Base-by-base conservation (phyloP, 306 rosid genomes). In the Trichosanthes truncata region DNA sequence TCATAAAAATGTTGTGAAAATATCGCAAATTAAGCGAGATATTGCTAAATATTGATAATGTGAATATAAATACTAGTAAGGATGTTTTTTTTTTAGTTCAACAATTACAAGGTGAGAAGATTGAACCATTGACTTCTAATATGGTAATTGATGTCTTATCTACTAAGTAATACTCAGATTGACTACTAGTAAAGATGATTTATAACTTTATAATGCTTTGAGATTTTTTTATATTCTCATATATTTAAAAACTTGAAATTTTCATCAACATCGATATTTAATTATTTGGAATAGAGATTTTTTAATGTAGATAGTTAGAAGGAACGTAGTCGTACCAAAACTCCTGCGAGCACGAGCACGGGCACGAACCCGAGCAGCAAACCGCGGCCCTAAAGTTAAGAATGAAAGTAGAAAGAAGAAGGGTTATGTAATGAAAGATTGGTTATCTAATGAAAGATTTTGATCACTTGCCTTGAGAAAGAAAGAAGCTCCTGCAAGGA, bases 401-500 rank as follows among this genome's bases (percentile, higher is more conserved):
- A 63, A 33, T 5, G 23, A 2, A 59, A 23, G 65, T 59, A 25
- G 35, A 23, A 55, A 11, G n/a, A 56, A 56, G 31, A 21, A n/a
- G 5, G 23, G 21, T 20, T n/a, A 56, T 9, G 29, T 17, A n/a
- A 56, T 21, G 29, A 56, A 56, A 56, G 31, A 56, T 21, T 56
- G 6, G 31, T 41, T 41, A 8, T 21, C 1, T 65, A 31, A 17
- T 35, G n/a, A 8, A 0, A 65, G 72, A 66, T 60, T 48, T 72
- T 36, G 45, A 71, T 68, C 35, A 68, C 11, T 46, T 20, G 73
- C 88, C 86, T 86, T 80, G 43, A 81, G 81, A 55, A 85, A 56
- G 84, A 89, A 89, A 67, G 89, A 79, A 80, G 72, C 55, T 79
- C 88, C 90, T 7, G 87, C 82, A 15, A 85, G 74, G 61, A 85